Base-by-base conservation (phyloP, 108 stramenopile species). In the Conticribra weissflogii region DNA sequence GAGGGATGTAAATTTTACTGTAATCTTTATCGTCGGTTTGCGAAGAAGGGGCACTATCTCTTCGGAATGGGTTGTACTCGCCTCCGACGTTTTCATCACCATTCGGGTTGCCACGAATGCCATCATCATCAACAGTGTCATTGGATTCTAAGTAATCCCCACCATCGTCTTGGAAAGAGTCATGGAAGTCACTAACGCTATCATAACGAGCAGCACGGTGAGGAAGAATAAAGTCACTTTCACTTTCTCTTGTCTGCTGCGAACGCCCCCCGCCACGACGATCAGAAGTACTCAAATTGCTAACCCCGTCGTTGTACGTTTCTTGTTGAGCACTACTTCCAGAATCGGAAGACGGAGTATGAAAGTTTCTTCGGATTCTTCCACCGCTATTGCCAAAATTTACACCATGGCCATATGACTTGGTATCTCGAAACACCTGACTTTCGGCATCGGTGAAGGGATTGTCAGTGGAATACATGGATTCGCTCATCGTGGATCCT, bases 381-480 rank as follows among this genome's bases (percentile, higher is more conserved):
- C 24, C 9, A 21, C 52, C 53, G 3, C 22, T 17, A 33, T 65
- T 34, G 28, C 5, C 33, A 3, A 22, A 19, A 24, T 48, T 5
- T 1, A 3, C 7, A 53, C 21, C 0, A 23, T 52, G 17, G 19
- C 1, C 27, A 53, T 2, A 36, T n/a, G 22, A 44, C 21, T 23
- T 19, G 22, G 12, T 22, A n/a, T 65, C 51, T 9, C 36, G 36
- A 54, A 49, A 65, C 24, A 27, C 50, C 44, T 32, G 2, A 54
- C 36, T 54, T n/a, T 29, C 1, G 31, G 8, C 41, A 19, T 71
- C 70, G 9, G 57, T 44, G 30, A 61, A 62, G 22, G 70, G 70
- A 62, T 71, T 50, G 12, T 48, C 57, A 54, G 54, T 31, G 16
- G 25, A 41, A 41, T 41, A 41, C 8, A 59, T 17, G 19, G 58